A percentile compares a stretch with the other conserved stretches of the same genome.
These are phyloP conservation scores for Cruciata laevipes DNA, from an alignment of 257 asterid species.

Conservation along the genomic window DNA sequence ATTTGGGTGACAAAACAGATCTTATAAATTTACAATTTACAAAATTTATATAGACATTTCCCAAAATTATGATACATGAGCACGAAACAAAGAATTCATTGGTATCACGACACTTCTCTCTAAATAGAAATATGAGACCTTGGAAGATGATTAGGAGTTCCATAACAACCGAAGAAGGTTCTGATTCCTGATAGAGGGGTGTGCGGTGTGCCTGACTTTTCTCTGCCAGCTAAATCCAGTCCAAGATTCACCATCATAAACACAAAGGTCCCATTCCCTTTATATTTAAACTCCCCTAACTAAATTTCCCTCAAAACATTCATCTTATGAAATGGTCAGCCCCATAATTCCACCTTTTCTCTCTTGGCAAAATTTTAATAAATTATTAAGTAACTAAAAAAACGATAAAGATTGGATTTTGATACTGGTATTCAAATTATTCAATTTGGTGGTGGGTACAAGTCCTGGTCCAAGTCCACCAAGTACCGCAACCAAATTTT, in stretches of 20 bases:
- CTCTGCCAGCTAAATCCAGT: conserved; percentile 21
- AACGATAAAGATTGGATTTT: neutral
- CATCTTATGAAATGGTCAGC: neutral
- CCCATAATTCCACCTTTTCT: neutral
- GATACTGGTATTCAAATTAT: neutral
- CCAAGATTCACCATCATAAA: conserved; percentile 1
- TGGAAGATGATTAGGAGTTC: neutral
- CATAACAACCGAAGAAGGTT: neutral
- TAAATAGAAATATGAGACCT: too few relatives aligned
- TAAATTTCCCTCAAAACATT: neutral
- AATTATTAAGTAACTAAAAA: too few relatives aligned
- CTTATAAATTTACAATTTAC: too few relatives aligned
- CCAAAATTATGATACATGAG: too few relatives aligned
- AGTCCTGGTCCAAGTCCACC: conserved; percentile 12
- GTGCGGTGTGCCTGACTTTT: conserved; percentile 16
- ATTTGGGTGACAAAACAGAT: too few relatives aligned
- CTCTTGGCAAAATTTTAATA: neutral
- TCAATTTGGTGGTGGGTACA: neutral
- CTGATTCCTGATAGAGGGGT: neutral
- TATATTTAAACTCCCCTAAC: too few relatives aligned
- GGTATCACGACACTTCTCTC: too few relatives aligned
- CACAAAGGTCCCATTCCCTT: neutral
- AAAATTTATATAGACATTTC: too few relatives aligned
- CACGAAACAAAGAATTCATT: too few relatives aligned
- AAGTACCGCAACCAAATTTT: neutral